Evolutionary conservation across 306 rosid genomes (phyloP), one percentile per base, ranked within the genome.

Genomic region (Rosa multiflora): DNA sequence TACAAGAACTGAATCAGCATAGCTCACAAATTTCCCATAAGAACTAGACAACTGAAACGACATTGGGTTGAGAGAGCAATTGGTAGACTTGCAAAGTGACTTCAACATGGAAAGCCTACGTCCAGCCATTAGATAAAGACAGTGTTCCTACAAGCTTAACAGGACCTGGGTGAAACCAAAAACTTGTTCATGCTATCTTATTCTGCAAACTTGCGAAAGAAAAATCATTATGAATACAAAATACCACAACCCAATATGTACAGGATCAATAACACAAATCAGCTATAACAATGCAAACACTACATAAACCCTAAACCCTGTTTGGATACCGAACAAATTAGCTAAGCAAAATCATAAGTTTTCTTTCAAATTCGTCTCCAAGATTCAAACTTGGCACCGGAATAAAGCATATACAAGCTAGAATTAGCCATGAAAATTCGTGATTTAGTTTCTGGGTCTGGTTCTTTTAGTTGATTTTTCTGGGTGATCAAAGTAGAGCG

Each of bases 121-220:
- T 73, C 84, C 73, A 21, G 89, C 90, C 98, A 94, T 90, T 43
- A 61, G 67, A 21, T 61, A 55, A n/a, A 42, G 23, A 8, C 20
- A 56, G 10, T 74, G 10, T n/a, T 58, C 55, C 78, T 40, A 74
- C 26, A 42, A 42, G 42, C 69, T 74, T 23, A 17, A 61, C 29
- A 61, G 29, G 44, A 75, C 70, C 70, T 23, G 78, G 26, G 18
- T 58, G 39, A 42, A 74, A 21, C 53, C 53, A 58, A 59, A 21
- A 23, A 44, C 56, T 61, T 13, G 21, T 46, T 61, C 78, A 70
- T 70, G 47, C 37, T 58, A 14, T 46, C 39, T 70, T 75, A 75
- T 83, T 81, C 93, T 86, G 87, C 83, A 77, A 80, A 82, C 74
- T 82, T 13, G 35, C 11, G 13, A 32, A 20, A 70, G 46, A 42